Percentiles rank a stretch among this genome's conserved stretches.
phyloP scores from a whole-genome alignment of 2,329 filamentous ascomycete genomes.

The Pseudogymnoascus sp. region DNA sequence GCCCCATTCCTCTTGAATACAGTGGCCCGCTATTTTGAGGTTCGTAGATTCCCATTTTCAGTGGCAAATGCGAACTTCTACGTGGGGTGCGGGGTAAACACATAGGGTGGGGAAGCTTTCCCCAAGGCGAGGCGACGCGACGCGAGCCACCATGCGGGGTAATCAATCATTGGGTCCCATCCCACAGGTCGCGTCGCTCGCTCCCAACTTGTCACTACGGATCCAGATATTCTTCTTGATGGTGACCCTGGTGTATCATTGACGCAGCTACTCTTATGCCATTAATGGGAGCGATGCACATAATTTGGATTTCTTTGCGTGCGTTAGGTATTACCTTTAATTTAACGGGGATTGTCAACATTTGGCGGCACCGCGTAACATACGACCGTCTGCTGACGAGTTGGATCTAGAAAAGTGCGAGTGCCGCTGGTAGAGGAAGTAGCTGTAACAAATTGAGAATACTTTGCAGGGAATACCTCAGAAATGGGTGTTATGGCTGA shows the following conservation, averaged over 20 bases:
- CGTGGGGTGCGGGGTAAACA: background rate
- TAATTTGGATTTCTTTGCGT: slow-evolving; percentile 17
- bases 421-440: background rate
- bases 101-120: background rate
- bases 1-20: background rate
- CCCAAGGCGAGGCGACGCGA: background rate
- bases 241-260: background rate
- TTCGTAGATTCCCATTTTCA: background rate
- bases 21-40: background rate
- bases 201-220: background rate
- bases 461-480: background rate
- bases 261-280: background rate
- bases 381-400: slow-evolving; percentile 11
- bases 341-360: background rate
- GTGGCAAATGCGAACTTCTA: background rate
- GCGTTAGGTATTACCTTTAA: slow-evolving; percentile 16
- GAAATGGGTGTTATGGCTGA: background rate
- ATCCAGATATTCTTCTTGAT: background rate
- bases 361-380: slow-evolving; percentile 15
- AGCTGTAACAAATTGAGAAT: background rate
- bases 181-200: background rate
- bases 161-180: background rate
- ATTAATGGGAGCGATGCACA: slow-evolving; percentile 20
- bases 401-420: background rate
- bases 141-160: background rate